These are phyloP conservation scores for Trichophyton equinum DNA, from an alignment of 2,329 filamentous ascomycete genomes.

Conservation along the genomic window DNA sequence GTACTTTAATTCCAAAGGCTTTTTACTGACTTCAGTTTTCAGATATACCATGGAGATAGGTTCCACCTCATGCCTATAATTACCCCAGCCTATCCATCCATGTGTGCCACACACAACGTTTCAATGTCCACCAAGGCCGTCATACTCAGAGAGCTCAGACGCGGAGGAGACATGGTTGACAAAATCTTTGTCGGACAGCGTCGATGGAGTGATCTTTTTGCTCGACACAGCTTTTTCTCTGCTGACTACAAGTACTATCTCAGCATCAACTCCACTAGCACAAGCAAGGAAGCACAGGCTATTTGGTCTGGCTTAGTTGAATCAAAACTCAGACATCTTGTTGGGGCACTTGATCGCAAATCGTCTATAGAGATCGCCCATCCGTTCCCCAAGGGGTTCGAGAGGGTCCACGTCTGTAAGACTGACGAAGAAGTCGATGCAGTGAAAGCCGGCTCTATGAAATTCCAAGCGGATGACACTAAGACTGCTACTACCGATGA, in stretches of 20 bases:
- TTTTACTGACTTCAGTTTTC: background rate
- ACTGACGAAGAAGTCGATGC: conserved; percentile 49
- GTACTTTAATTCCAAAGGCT: background rate
- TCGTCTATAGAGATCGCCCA: conserved; percentile 70
- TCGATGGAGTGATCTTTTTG: conserved; percentile 78
- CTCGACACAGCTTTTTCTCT: conserved; percentile 87
- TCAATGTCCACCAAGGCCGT: conserved; percentile 73
- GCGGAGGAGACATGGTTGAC: conserved; percentile 64
- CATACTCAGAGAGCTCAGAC: conserved; percentile 69
- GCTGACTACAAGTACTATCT: conserved; percentile 91
- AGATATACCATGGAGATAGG: conserved; percentile 67
- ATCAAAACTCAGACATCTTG: conserved; percentile 79
- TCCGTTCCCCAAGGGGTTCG: conserved; percentile 86
- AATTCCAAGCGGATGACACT: conserved; percentile 44
- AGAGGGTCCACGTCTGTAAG: conserved; percentile 61
- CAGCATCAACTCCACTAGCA: conserved; percentile 70
- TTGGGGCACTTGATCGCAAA: conserved; percentile 70
- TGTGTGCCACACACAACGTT: conserved; percentile 95
- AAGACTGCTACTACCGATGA: conserved; percentile 42
- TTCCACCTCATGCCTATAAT: conserved; percentile 96
- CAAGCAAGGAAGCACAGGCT: conserved; percentile 69
- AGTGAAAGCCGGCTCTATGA: conserved; percentile 49
- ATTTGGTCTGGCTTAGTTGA: conserved; percentile 87
- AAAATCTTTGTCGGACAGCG: conserved; percentile 65
- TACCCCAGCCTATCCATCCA: conserved; percentile 91